Evolutionary conservation across 2,329 filamentous ascomycete species (phyloP), one percentile per base, ranked within the genome.

Genomic region (Teratosphaeria viscida): DNA sequence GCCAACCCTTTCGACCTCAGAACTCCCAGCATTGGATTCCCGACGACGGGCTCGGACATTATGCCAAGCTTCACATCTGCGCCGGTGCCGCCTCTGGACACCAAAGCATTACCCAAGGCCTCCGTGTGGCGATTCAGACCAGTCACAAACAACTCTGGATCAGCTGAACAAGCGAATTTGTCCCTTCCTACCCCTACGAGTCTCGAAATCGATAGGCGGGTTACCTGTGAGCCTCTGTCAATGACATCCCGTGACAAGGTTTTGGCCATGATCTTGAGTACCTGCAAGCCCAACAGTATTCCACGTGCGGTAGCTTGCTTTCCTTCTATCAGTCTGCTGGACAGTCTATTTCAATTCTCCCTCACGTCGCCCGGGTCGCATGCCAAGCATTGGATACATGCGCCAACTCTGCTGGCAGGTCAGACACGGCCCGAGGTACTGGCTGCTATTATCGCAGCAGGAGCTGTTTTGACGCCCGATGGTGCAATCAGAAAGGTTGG

Each of bases 231-330:
- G 59, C 73, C 72, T 37, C 64, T 79, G 3, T 70, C 72, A 19
- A 72, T 73, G 52, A 73, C 71, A 2, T 74, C 74, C 23, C 72
- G 77, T 34, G 87, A 90, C 69, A 80, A 79, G 54, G 79, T 88
- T 1, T 74, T 90, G 59, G 84, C 81, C 11, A 78, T 88, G 60
- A 81, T 89, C 1, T 73, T 89, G 39, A 78, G 79, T 56, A 83
- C 81, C 3, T 85, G 81, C 65, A 81, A 79, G 54, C 73, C 74
- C 0, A 66, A 80, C 71, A 73, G 79, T 72, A 72, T 79, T 68
- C 61, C 79, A 76, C 56, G 70, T 55, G 81, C 83, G 23, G 82
- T 80, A 19, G 81, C 78, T 1, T 85, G 84, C 0, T 88, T 88
- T 63, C 84, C 84, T 0, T 83, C 82, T 1, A 77, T 82, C 19